A percentile compares a stretch with the other conserved stretches of the same genome.
These are phyloP conservation scores for Agaricus sinodeliciosus DNA, from an alignment of 768 basidiomycete genomes.

Conservation along the genomic window DNA sequence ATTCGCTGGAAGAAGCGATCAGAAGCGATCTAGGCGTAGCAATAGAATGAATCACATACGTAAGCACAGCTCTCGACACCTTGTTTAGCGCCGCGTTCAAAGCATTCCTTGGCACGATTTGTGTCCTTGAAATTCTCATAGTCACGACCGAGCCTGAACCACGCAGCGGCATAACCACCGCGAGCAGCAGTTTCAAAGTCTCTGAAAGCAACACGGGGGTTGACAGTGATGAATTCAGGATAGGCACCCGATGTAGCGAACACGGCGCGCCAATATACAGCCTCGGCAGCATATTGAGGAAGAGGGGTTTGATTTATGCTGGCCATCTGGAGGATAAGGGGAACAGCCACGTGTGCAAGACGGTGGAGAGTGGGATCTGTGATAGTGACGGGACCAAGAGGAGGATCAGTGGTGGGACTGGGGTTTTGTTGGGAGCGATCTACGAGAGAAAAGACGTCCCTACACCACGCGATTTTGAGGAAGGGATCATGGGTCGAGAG, in stretches of 20 bases:
- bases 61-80: conserved; percentile 79
- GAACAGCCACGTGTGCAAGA: conserved; percentile 60
- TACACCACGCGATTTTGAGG: conserved; percentile 68
- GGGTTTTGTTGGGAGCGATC: conserved; percentile 41
- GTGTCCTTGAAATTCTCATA: conserved; percentile 85
- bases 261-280: conserved; percentile 68
- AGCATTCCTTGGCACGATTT: conserved; percentile 73
- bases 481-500: conserved; percentile 48
- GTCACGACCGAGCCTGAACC: conserved; percentile 89
- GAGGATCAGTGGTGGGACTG: conserved; percentile 28
- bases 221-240: conserved; percentile 56
- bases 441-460: conserved; percentile 77
- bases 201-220: conserved; percentile 77
- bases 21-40: conserved; percentile 8
- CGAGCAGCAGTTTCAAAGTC: conserved; percentile 85
- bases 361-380: conserved; percentile 52
- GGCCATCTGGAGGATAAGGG: conserved; percentile 55
- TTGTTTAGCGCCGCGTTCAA: conserved; percentile 71
- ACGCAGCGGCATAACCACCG: conserved; percentile 70
- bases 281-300: conserved; percentile 34
- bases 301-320: conserved; percentile 11
- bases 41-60: conserved; percentile 35
- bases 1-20: conserved; percentile 49
- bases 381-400: conserved; percentile 47
- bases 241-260: conserved; percentile 69